phyloP scores from a whole-genome alignment of 1,284 basidiomycete species.

The Acaromyces ingoldii region DNA sequence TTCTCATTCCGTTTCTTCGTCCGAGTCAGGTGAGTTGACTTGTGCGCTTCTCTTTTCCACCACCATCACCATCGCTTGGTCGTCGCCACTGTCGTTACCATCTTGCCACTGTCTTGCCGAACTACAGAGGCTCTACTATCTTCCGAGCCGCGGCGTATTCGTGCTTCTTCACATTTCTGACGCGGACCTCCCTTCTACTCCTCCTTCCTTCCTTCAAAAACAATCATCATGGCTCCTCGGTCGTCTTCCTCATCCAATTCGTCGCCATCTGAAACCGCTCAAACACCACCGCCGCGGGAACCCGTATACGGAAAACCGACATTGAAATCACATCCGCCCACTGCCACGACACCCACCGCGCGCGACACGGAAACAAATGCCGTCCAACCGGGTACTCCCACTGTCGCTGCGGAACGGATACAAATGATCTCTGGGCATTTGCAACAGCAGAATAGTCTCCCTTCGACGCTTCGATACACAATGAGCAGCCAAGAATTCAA shows the following conservation, averaged over 20 bases:
- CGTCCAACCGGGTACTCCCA: constrained; percentile 1
- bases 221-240: no score
- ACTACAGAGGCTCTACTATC: no score
- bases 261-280: background rate
- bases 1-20: no score
- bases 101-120: no score
- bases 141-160: no score
- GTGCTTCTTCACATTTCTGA: no score
- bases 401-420: background rate
- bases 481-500: constrained; percentile 37
- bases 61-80: no score
- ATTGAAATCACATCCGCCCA: background rate
- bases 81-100: no score
- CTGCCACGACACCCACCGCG: constrained; percentile 1
- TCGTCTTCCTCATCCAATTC: background rate
- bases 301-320: background rate
- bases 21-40: no score
- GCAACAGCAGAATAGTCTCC: constrained; percentile 9
- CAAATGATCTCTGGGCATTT: background rate
- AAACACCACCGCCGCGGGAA: background rate
- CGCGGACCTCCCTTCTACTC: no score
- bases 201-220: no score
- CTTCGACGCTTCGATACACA: constrained; percentile 21
- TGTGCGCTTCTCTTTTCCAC: no score
- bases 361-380: background rate